phyloP scores from a whole-genome alignment of 106 monocot genomes.

The Hemerocallis citrina region DNA sequence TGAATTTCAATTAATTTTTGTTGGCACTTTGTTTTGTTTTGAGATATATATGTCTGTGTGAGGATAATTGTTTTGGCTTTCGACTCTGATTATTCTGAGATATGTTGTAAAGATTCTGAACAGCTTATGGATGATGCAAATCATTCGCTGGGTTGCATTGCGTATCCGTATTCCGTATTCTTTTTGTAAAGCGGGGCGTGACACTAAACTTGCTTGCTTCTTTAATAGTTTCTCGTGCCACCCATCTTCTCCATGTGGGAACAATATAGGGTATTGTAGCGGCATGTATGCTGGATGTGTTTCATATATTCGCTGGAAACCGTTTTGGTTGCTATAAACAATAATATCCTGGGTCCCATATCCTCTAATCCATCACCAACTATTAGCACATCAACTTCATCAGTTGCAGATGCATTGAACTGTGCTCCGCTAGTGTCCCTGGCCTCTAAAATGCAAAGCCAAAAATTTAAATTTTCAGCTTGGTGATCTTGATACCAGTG shows the following conservation, averaged over 20 bases:
- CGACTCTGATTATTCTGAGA: no score
- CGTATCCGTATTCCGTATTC: no score
- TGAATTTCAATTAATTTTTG: no score
- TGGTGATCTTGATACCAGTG: background rate
- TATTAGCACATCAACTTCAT: background rate
- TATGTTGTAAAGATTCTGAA: no score
- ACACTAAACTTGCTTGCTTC: no score
- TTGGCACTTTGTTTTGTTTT: no score
- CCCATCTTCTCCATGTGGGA: constrained; percentile 13
- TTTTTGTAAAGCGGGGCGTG: no score
- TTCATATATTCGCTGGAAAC: background rate
- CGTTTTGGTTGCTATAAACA: background rate
- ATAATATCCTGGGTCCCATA: background rate
- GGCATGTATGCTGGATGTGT: background rate
- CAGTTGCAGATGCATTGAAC: background rate
- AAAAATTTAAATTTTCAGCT: background rate
- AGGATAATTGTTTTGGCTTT: no score
- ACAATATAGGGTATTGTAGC: constrained; percentile 11
- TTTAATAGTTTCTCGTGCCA: background rate
- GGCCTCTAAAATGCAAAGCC: background rate
- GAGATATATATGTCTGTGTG: no score
- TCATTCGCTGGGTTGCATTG: no score
- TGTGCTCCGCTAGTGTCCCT: background rate
- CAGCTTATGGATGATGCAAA: no score
- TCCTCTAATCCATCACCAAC: background rate